Evolutionary conservation across 2,329 filamentous ascomycete species (phyloP), one percentile per base, ranked within the genome.

Genomic region (Aspergillus sp.): DNA sequence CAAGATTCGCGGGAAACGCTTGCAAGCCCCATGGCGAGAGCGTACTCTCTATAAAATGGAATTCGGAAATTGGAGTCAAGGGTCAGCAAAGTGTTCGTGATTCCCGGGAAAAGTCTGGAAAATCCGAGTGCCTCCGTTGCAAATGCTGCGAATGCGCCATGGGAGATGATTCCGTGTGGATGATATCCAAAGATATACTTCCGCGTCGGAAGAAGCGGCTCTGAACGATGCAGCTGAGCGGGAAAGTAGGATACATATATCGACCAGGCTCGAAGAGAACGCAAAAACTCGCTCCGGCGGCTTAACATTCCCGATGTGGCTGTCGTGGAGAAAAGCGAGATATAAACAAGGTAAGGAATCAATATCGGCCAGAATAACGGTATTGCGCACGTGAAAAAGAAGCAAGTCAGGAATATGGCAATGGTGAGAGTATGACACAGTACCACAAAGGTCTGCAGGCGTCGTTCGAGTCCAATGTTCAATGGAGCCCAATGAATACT

Each of bases 131-230:
- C 89, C 59, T 96, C 90, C 0, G 91, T 97, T 3, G 79, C 87
- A 62, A 97, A 97, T 4, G 90, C 87, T 4, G 84, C 88, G 72
- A 91, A 96, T 0, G 90, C 91, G n/a, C 91, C 93, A 60, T 96
- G 89, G 4, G 87, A 93, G 61, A 98, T 96, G 67, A 98, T 97
- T 20, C 93, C 91, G 64, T 98, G 93, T 0, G 93, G 93, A 61
- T 97, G 93, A 67, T 97, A 97, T 41, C 91, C 91, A 60, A 98
- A 90, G 53, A 98, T 90, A 72, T 97, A 98, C 69, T 95, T 95
- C 53, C 90, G 79, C 1, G 85, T 89, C 0, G 89, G 80, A 19
- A 86, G 80, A 5, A 98, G 80, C 48, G 85, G 78, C 55, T 86
- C 80, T 3, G 88, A 93, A 55, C 93, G 88, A 72, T 97, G 90